Evolutionary conservation across 805 yeast species (phyloP).

Genomic region (Ogataea haglerorum): DNA sequence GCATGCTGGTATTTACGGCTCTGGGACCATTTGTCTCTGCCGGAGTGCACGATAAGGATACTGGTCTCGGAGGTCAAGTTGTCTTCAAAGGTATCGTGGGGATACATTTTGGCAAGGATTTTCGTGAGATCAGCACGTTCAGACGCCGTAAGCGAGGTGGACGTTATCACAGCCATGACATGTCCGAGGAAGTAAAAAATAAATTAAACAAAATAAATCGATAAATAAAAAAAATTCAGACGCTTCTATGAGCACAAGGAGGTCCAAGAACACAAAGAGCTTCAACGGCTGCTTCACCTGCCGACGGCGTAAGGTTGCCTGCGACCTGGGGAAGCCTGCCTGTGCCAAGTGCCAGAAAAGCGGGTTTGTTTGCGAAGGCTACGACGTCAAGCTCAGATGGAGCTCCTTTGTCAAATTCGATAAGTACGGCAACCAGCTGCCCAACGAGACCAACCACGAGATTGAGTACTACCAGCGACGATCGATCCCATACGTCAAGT

Average conservation of each 20-base stretch:
- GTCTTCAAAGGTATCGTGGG: conserved; percentile 18
- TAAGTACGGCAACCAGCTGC: conserved; percentile 40
- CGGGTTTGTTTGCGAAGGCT: conserved; percentile 73
- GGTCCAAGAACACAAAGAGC: conserved; percentile 53
- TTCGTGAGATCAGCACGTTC: conserved; percentile 19
- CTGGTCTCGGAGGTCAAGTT: conserved; percentile 29
- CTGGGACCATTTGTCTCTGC: conserved; percentile 27
- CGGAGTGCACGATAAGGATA: conserved; percentile 25
- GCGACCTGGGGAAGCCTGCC: conserved; percentile 68
- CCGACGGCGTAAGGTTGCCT: conserved; percentile 72
- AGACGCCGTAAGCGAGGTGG: conserved; percentile 23
- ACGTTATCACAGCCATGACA: conserved; percentile 22
- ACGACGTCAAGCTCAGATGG: conserved; percentile 80
- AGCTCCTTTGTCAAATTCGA: conserved; percentile 53
- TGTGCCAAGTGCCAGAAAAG: conserved; percentile 72
- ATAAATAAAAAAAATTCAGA: background rate
- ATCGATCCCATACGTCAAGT: conserved; percentile 68
- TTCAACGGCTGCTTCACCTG: conserved; percentile 91
- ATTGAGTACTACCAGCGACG: conserved; percentile 62
- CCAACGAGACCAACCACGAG: conserved; percentile 34
- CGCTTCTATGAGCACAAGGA: conserved; percentile 2
- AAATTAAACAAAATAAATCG: background rate
- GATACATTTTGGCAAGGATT: conserved; percentile 15
- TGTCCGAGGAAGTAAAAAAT: background rate
- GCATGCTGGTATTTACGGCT: conserved; percentile 55